phyloP scores from a whole-genome alignment of 345 rosid species.

The Melaleuca alternifolia region DNA sequence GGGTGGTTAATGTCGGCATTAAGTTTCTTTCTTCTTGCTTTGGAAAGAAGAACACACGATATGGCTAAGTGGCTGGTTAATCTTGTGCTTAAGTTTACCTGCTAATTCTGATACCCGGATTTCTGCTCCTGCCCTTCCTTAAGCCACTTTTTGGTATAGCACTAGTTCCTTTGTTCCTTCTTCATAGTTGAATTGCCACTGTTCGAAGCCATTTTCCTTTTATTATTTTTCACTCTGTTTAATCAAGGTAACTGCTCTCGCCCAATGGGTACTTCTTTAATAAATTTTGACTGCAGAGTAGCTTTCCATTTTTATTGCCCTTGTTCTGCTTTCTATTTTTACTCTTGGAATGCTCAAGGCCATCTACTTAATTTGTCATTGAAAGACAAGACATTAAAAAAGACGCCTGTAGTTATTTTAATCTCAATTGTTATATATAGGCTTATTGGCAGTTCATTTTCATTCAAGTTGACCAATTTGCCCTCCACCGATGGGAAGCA shows the following conservation, averaged over 20 bases:
- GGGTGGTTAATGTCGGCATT: background rate
- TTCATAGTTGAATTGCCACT: background rate
- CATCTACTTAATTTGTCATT: background rate
- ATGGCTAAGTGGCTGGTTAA: background rate
- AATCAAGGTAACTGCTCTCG: background rate
- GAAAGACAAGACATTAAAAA: background rate
- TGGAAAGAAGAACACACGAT: background rate
- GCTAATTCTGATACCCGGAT: background rate
- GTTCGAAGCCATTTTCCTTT: background rate
- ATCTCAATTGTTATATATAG: background rate
- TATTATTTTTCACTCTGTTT: background rate
- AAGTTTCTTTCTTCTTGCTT: background rate
- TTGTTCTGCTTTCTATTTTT: background rate
- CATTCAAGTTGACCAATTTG: background rate
- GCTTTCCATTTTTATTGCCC: background rate
- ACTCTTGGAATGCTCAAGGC: background rate
- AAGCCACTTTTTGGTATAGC: background rate
- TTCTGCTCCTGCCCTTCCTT: background rate
- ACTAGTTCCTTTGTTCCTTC: background rate
- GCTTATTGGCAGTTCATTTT: background rate
- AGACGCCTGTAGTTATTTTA: background rate
- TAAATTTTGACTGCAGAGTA: background rate
- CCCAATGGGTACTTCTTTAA: background rate
- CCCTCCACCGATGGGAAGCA: background rate
- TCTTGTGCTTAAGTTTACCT: background rate